Evolutionary conservation across 2,329 filamentous ascomycete species (phyloP).

Genomic region (Thielaviopsis euricoi): DNA sequence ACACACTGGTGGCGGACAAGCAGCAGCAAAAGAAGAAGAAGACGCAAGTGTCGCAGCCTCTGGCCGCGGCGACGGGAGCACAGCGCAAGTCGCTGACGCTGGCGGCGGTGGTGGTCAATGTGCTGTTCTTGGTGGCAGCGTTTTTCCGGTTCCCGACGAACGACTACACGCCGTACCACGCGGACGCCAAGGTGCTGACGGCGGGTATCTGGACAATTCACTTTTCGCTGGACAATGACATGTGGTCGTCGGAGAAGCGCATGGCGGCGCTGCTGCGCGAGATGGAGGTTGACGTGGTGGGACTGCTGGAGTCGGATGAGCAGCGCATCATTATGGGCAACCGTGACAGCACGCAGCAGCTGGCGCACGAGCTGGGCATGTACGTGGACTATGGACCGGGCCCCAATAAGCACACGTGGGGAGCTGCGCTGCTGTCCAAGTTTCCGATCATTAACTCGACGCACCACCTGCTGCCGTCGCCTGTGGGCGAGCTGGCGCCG

Average conservation of each 20-base stretch:
- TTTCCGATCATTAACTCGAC: constrained; percentile 96
- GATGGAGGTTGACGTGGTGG: constrained; percentile 90
- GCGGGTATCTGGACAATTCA: constrained; percentile 98
- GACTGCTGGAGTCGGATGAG: constrained; percentile 81
- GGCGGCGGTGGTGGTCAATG: constrained; percentile 57
- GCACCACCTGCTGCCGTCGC: constrained; percentile 84
- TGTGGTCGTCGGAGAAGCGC: constrained; percentile 93
- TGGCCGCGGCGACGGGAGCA: constrained; percentile 17
- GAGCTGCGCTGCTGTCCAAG: constrained; percentile 79
- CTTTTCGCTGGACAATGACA: constrained; percentile 93
- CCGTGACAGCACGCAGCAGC: constrained; percentile 83
- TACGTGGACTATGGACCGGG: constrained; percentile 95
- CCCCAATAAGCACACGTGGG: constrained; percentile 98
- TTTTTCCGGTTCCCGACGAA: constrained; percentile 87
- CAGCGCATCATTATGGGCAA: constrained; percentile 99
- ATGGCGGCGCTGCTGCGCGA: constrained; percentile 86
- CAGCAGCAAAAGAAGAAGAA: constrained; percentile 16
- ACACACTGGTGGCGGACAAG: constrained; percentile 24
- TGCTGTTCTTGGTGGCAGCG: constrained; percentile 63
- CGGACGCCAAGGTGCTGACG: constrained; percentile 72
- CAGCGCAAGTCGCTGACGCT: constrained; percentile 36
- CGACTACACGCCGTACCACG: constrained; percentile 80
- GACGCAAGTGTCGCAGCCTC: constrained; percentile 16
- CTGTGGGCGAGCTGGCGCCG: constrained; percentile 85
- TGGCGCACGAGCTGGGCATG: constrained; percentile 95